Base-by-base conservation (phyloP, 1,139 yeast genomes). In the Sugiyamaella novakii region DNA sequence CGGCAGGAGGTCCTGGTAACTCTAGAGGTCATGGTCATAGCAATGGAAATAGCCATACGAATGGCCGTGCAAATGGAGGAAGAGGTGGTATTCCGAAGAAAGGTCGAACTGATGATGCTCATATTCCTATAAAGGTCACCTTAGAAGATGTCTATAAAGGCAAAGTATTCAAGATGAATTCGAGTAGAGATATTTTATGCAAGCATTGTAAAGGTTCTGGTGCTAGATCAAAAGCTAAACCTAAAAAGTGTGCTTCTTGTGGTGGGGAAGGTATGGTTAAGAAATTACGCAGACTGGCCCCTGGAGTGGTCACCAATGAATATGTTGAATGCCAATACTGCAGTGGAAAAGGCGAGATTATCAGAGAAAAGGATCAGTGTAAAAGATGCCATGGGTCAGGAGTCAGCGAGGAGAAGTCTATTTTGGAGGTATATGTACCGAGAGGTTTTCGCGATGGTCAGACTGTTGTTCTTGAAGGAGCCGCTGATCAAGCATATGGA, bases 71-170 rank as follows among this genome's bases (percentile, higher is more conserved):
- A 30, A 49, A 57, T 46, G 55, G 59, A 17, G 51, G 51, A 6
- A 43, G 55, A 43, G 42, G 55, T 50, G 46, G 49, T 47, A 34
- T 43, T 2, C 27, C 31, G 8, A 44, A 34, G 24, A 31, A 30
- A n/a, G 40, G 55, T 37, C 64, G 69, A 43, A 86, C 95, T 0
- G 83, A 76, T 5, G 91, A 88, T 64, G 94, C 91, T 0, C 70
- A 72, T 21, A 67, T 87, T 43, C 79, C 80, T 33, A 78, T 85
- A 7, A 79, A 76, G 5, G 81, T 89, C 6, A 75, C 85, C 0
- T 68, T 89, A 49, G 88, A 82, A 50, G 97, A 91, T 54, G 69
- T 88, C 39, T 92, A 80, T 72, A 79, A 79, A 57, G 98, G 98
- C 7, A 87, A 87, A 63, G 79, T 82, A 12, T 77, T 88, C 55